A percentile compares a stretch with the other conserved stretches of the same genome.
Evolutionary conservation across 306 rosid genomes (phyloP).

Genomic region (Luffa aegyptiaca): DNA sequence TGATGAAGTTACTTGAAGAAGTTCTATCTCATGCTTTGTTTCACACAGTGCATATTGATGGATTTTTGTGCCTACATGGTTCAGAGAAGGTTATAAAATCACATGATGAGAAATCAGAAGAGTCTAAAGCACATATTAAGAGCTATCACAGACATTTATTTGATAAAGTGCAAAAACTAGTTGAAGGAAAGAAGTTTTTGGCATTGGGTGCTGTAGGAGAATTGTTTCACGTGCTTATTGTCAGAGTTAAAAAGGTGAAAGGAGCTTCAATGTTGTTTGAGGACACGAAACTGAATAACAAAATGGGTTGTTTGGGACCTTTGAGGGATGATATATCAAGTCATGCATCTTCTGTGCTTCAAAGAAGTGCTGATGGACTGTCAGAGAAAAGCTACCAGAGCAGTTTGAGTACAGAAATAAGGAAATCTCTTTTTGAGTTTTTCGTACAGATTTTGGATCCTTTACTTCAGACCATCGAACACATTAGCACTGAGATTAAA

Average conservation of each 20-base stretch:
- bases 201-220: constrained; percentile 60
- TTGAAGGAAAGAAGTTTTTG: constrained; percentile 36
- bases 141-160: constrained; percentile 86
- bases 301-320: constrained; percentile 17
- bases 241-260: constrained; percentile 43
- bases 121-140: constrained; percentile 34
- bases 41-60: constrained; percentile 63
- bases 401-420: constrained; percentile 37
- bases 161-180: constrained; percentile 40
- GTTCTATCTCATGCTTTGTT: constrained; percentile 67
- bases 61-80: constrained; percentile 57
- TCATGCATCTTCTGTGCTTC: constrained; percentile 11
- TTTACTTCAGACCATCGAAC: constrained; percentile 35
- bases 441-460: constrained; percentile 74
- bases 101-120: constrained; percentile 28
- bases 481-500: constrained; percentile 21
- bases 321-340: constrained; percentile 15
- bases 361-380: constrained; percentile 6
- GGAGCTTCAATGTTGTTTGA: constrained; percentile 28
- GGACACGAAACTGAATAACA: constrained; percentile 24
- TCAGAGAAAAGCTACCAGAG: constrained; percentile 21
- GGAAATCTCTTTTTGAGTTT: constrained; percentile 53
- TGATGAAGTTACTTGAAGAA: constrained; percentile 52
- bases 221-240: constrained; percentile 45
- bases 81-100: constrained; percentile 39